Percentiles rank a stretch among this genome's conserved stretches.
Conservation (phyloP, 2,329 filamentous ascomycete genomes). For the Aspergillus puulaauensis region DNA sequence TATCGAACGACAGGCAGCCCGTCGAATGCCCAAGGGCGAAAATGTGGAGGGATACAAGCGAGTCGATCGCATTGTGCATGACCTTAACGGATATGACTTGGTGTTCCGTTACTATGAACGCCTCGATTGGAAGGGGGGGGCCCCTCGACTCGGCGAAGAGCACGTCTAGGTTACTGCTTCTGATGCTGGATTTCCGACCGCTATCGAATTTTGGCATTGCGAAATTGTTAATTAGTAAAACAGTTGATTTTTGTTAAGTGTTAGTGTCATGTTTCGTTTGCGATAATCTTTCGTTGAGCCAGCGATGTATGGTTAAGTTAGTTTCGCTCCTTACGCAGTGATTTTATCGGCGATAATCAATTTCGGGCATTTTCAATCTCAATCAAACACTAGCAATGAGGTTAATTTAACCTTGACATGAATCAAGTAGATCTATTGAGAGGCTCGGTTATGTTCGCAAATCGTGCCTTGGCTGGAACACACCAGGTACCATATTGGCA, state of each 20-base stretch:
- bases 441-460: background rate
- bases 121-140: conserved; percentile 72
- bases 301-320: background rate
- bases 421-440: background rate
- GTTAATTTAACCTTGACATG: background rate
- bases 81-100: conserved; percentile 94
- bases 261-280: background rate
- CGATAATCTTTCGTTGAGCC: background rate
- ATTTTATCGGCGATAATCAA: background rate
- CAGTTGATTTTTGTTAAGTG: background rate
- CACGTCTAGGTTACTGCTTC: conserved; percentile 13
- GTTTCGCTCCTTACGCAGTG: background rate
- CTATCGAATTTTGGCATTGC: background rate
- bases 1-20: conserved; percentile 43
- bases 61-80: conserved; percentile 92
- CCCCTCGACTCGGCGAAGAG: conserved; percentile 61
- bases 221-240: background rate
- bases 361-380: background rate
- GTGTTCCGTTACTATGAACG: conserved; percentile 96
- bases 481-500: no score
- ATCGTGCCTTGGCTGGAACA: background rate
- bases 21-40: conserved; percentile 63
- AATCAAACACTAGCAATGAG: background rate
- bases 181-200: background rate
- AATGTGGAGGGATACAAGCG: conserved; percentile 81